A percentile compares a stretch with the other conserved stretches of the same genome.
Evolutionary conservation across 768 basidiomycete species (phyloP).

Genomic region (Megacollybia marginata): DNA sequence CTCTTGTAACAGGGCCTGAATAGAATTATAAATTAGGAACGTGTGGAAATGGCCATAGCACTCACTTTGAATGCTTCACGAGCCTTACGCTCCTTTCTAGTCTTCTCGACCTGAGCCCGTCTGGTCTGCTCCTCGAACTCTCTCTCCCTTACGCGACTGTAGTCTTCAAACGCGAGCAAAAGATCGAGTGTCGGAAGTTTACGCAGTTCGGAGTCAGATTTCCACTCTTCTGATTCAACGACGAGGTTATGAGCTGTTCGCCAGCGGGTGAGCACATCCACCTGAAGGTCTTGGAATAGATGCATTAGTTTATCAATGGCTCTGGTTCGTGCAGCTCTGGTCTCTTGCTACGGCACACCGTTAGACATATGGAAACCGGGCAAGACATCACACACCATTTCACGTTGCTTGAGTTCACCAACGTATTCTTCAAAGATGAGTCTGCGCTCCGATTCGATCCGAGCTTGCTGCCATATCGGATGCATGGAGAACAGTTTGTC

Average conservation of each 20-base stretch:
- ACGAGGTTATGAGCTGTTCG: conserved; percentile 75
- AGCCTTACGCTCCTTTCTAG: conserved; percentile 79
- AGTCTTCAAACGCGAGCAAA: conserved; percentile 89
- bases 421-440: conserved; percentile 93
- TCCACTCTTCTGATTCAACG: conserved; percentile 73
- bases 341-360: conserved; percentile 54
- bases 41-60: neutral
- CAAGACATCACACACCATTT: conserved; percentile 55
- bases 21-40: neutral
- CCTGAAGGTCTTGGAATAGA: conserved; percentile 80
- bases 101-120: conserved; percentile 74
- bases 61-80: conserved; percentile 84
- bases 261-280: conserved; percentile 95
- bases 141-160: conserved; percentile 80
- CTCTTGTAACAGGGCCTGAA: conserved; percentile 62
- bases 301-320: conserved; percentile 78
- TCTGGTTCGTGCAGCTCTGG: conserved; percentile 65
- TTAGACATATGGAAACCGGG: neutral
- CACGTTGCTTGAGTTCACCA: conserved; percentile 74
- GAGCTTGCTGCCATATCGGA: conserved; percentile 86
- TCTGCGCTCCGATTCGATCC: conserved; percentile 77
- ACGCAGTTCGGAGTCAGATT: conserved; percentile 65
- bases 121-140: conserved; percentile 88
- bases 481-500: conserved; percentile 82
- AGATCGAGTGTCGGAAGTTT: conserved; percentile 88